These are phyloP conservation scores for Mortierella sp. DNA, from an alignment of 371 early-diverging fungal genomes.

Conservation along the genomic window DNA sequence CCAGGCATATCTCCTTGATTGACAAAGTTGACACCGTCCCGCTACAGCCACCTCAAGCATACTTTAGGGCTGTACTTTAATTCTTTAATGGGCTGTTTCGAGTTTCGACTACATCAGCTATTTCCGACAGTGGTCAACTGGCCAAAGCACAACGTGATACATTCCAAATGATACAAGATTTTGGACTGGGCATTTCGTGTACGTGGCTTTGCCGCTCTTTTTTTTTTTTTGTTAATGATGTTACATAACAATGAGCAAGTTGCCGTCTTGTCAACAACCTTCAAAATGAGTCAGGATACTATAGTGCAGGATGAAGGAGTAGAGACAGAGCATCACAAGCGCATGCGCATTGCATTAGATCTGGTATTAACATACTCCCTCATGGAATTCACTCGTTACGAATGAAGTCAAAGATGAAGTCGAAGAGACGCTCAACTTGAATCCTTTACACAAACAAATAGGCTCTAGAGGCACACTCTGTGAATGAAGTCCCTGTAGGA, in stretches of 20 bases:
- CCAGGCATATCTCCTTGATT: no score
- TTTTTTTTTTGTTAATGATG: background rate
- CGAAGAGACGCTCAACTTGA: background rate
- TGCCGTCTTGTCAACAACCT: background rate
- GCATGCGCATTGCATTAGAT: constrained; percentile 29
- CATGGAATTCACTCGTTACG: background rate
- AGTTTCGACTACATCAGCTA: no score
- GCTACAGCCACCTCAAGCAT: no score
- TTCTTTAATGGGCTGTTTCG: no score
- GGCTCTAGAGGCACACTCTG: constrained; percentile 90
- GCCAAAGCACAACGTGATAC: no score
- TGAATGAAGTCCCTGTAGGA: constrained; percentile 98
- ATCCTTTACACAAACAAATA: constrained; percentile 22
- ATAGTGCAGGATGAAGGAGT: constrained; percentile 18
- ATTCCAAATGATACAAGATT: no score
- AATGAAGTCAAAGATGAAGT: background rate
- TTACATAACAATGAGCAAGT: background rate
- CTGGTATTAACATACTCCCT: constrained; percentile 9
- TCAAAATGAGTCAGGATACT: constrained; percentile 3
- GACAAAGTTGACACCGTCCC: no score
- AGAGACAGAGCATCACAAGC: constrained; percentile 27
- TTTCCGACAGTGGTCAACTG: no score
- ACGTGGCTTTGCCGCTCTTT: background rate
- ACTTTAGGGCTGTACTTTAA: no score
- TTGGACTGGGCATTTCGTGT: background rate